Evolutionary conservation across 2,329 filamentous ascomycete species (phyloP).

Genomic region (Hymenoscyphus albidus): DNA sequence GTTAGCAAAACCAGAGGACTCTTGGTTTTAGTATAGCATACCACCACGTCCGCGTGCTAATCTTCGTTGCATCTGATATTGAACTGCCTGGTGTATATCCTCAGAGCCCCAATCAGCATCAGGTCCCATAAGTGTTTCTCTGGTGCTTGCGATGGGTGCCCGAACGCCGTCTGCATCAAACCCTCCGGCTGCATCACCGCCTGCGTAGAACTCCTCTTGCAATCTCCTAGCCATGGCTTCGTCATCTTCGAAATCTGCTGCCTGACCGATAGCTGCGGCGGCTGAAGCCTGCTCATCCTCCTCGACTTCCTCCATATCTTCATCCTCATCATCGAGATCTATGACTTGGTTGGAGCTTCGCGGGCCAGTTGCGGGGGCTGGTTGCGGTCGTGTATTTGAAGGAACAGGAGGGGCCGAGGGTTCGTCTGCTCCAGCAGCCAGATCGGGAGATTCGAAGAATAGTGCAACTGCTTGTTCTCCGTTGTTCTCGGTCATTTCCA

Average conservation of each 20-base stretch:
- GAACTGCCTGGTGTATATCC: slow-evolving; percentile 34
- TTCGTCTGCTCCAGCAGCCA: slow-evolving; percentile 38
- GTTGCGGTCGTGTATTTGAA: slow-evolving; percentile 28
- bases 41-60: slow-evolving; percentile 23
- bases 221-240: slow-evolving; percentile 87
- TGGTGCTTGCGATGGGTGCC: slow-evolving; percentile 86
- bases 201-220: slow-evolving; percentile 85
- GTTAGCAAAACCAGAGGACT: neutral
- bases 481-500: slow-evolving; percentile 80
- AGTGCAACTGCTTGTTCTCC: slow-evolving; percentile 82
- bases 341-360: slow-evolving; percentile 60
- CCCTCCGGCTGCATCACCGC: slow-evolving; percentile 41
- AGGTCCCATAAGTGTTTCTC: slow-evolving; percentile 80
- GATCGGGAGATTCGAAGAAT: slow-evolving; percentile 84
- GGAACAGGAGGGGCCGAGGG: slow-evolving; percentile 31
- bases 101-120: slow-evolving; percentile 47
- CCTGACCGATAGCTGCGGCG: slow-evolving; percentile 39
- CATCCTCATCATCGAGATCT: slow-evolving; percentile 72
- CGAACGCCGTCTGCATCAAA: slow-evolving; percentile 62
- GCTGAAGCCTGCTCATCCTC: slow-evolving; percentile 33
- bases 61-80: slow-evolving; percentile 34
- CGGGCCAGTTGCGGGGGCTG: slow-evolving; percentile 29
- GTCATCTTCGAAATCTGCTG: slow-evolving; percentile 74
- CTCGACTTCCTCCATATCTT: slow-evolving; percentile 41
- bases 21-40: slow-evolving; percentile 13